phyloP scores from a whole-genome alignment of 768 basidiomycete genomes.

The Tricholoma matsutake region DNA sequence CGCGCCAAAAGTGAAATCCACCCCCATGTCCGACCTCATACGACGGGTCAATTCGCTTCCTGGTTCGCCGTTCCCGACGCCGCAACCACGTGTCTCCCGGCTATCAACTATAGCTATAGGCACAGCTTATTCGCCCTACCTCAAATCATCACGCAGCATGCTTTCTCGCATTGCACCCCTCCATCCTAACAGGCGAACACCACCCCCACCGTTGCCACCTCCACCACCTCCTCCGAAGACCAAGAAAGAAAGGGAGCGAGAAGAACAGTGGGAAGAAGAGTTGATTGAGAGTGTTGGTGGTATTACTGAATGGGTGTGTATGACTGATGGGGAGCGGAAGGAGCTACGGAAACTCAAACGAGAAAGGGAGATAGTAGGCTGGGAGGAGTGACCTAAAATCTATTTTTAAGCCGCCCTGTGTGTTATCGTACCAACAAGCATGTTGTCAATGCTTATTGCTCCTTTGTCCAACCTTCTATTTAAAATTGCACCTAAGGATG shows the following conservation, averaged over 20 bases:
- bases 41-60: conserved; percentile 66
- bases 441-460: conserved; percentile 30
- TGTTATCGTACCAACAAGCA: not conserved
- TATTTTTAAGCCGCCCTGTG: conserved; percentile 23
- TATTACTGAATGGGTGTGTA: conserved; percentile 50
- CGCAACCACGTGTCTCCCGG: conserved; percentile 20
- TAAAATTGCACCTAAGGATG: not conserved
- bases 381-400: conserved; percentile 44
- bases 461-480: conserved; percentile 30
- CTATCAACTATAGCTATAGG: conserved; percentile 18
- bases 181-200: conserved; percentile 69
- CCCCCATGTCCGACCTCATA: conserved; percentile 75
- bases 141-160: conserved; percentile 59
- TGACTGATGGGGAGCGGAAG: conserved; percentile 49
- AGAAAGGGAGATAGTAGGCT: conserved; percentile 59
- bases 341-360: conserved; percentile 57
- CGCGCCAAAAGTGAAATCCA: conserved; percentile 46
- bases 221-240: conserved; percentile 72
- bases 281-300: conserved; percentile 71
- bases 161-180: conserved; percentile 73
- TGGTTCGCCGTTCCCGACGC: conserved; percentile 52
- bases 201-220: conserved; percentile 69
- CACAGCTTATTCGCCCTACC: conserved; percentile 57
- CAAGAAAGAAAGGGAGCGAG: conserved; percentile 72
- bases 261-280: conserved; percentile 82